Evolutionary conservation across 306 rosid species (phyloP).

Genomic region (Nissolia schottii): DNA sequence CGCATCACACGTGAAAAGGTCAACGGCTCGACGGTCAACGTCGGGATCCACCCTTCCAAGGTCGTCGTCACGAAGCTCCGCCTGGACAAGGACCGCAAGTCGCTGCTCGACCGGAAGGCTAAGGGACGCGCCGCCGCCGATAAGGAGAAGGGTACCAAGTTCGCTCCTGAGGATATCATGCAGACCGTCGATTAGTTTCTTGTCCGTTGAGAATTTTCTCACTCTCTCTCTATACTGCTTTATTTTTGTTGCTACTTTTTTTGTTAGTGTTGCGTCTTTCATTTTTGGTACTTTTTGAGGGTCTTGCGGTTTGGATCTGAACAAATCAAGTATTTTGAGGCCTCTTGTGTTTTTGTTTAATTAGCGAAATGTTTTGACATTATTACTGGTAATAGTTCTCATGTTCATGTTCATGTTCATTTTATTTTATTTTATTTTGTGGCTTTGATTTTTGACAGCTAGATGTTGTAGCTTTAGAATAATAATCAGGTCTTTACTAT

Average conservation of each 20-base stretch:
- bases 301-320: constrained; percentile 20
- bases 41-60: constrained; percentile 82
- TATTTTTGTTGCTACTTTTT: not conserved
- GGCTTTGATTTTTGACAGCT: too few species aligned
- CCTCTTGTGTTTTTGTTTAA: constrained; percentile 10
- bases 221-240: not conserved
- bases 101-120: constrained; percentile 88
- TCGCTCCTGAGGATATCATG: constrained; percentile 90
- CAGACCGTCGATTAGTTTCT: constrained; percentile 71
- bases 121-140: constrained; percentile 95
- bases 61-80: constrained; percentile 73
- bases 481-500: too few species aligned
- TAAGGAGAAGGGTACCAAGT: constrained; percentile 92
- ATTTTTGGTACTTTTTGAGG: not conserved
- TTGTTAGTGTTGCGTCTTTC: not conserved
- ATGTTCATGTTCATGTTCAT: not conserved
- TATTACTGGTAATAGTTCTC: not conserved
- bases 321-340: not conserved
- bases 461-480: too few species aligned
- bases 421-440: not conserved
- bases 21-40: constrained; percentile 91
- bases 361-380: constrained; percentile 26
- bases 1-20: constrained; percentile 95
- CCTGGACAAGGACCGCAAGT: constrained; percentile 86
- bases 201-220: not conserved